Evolutionary conservation across 352 stramenopile genomes (phyloP), one percentile per base, ranked within the genome.

Genomic region (Phytophthora constricta): DNA sequence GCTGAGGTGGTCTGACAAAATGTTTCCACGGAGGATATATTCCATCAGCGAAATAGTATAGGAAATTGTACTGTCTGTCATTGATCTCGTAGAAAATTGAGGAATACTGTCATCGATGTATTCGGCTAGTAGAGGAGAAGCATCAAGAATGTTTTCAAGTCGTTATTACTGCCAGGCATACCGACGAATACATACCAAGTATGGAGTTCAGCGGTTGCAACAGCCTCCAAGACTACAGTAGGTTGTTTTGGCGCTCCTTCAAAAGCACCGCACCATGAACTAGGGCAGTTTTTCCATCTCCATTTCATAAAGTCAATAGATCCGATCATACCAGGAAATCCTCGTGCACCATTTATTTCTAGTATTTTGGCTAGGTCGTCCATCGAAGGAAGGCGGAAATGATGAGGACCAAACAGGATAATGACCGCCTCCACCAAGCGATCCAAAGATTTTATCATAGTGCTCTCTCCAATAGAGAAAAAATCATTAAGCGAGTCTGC

Each of bases 231-330:
- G n/a, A n/a, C n/a, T n/a, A n/a, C n/a, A n/a, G n/a, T n/a, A n/a
- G n/a, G n/a, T n/a, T n/a, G n/a, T n/a, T n/a, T n/a, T n/a, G 23
- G 8, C n/a, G 33, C 33, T 1, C 46, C 53, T 59, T 64, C 31
- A 17, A 68, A 62, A 5, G 52, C 43, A 14, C 45, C 46, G 9
- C 34, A 9, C 53, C 53, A 64, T 3, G 52, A 45, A 16, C 53
- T 54, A n/a, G 52, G 62, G 25, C 47, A 69, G 13, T 69, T 59
- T 14, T 69, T 59, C 62, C 50, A 68, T 3, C n/a, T 52, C 54
- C 41, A 66, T 14, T 60, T 37, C 28, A 55, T 66, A 16, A 34
- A 60, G 16, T 56, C 47, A 25, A 60, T 60, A 3, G 41, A 55
- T 14, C 49, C 41, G 1, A 56, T n/a, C 58, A 55, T 55, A 10